phyloP scores from a whole-genome alignment of 2,329 filamentous ascomycete species.

The Hypoxylon sp. region DNA sequence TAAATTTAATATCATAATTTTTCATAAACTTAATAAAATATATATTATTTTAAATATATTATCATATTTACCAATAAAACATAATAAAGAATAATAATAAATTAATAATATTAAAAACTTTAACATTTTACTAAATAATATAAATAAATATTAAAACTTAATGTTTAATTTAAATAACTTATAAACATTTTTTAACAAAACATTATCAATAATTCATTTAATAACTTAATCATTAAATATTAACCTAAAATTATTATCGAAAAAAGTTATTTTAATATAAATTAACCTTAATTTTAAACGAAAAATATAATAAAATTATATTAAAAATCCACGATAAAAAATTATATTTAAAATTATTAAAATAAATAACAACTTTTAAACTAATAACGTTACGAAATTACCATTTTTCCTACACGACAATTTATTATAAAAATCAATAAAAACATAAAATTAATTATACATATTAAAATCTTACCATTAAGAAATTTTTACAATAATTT shows the following conservation, averaged over 20 bases:
- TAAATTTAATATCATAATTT: constrained; percentile 15
- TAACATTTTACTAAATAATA: constrained; percentile 6
- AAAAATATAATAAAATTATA: constrained; percentile 14
- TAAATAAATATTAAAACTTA: constrained; percentile 11
- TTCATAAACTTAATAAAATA: constrained; percentile 11
- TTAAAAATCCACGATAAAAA: constrained; percentile 12
- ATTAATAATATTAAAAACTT: background rate
- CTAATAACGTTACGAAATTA: background rate
- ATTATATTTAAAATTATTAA: constrained; percentile 11
- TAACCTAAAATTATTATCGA: background rate
- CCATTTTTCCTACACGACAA: background rate
- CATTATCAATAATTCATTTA: constrained; percentile 2
- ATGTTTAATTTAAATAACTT: too few relatives aligned
- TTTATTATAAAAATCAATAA: background rate
- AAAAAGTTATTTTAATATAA: constrained; percentile 2
- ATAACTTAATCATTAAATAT: background rate
- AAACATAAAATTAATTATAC: background rate
- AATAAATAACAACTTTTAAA: background rate
- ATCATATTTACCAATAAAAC: constrained; percentile 3
- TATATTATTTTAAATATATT: constrained; percentile 13
- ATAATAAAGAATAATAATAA: constrained; percentile 7
- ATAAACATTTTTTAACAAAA: constrained; percentile 4
- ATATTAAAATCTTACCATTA: too few relatives aligned
- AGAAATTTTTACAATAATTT: background rate
- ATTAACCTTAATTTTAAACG: too few relatives aligned